These are phyloP conservation scores for Nicotiana sylvestris DNA, from an alignment of 257 asterid species.

Conservation along the genomic window DNA sequence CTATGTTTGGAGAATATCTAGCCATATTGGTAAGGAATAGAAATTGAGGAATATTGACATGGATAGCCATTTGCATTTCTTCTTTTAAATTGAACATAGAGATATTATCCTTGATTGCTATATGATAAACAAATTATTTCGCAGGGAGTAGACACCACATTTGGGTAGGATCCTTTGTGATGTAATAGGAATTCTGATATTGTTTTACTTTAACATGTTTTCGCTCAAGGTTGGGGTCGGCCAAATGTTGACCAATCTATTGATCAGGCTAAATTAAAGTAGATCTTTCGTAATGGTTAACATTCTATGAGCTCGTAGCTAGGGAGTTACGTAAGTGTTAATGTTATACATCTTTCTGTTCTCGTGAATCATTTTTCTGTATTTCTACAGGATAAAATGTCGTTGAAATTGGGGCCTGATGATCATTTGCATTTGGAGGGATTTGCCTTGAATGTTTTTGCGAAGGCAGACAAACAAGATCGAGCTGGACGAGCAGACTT, in stretches of 20 bases:
- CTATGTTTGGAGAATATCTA: not conserved
- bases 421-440: constrained; percentile 81
- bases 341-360: not conserved
- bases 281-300: not conserved
- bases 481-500: constrained; percentile 78
- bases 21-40: not conserved
- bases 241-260: not conserved
- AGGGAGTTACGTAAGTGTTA: not conserved
- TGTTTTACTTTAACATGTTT: not conserved
- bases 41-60: not conserved
- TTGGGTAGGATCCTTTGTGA: not conserved
- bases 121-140: not conserved
- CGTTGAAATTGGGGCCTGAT: constrained; percentile 75
- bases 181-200: not conserved
- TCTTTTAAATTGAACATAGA: not conserved
- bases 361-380: not conserved
- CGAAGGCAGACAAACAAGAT: constrained; percentile 94
- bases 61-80: not conserved
- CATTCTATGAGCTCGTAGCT: not conserved
- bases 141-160: not conserved
- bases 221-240: not conserved
- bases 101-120: not conserved
- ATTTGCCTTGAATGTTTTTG: constrained; percentile 74
- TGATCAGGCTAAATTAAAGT: not conserved
- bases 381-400: constrained; percentile 69